phyloP scores from a whole-genome alignment of 2,329 filamentous ascomycete genomes.

The Diplodia scrobiculata region DNA sequence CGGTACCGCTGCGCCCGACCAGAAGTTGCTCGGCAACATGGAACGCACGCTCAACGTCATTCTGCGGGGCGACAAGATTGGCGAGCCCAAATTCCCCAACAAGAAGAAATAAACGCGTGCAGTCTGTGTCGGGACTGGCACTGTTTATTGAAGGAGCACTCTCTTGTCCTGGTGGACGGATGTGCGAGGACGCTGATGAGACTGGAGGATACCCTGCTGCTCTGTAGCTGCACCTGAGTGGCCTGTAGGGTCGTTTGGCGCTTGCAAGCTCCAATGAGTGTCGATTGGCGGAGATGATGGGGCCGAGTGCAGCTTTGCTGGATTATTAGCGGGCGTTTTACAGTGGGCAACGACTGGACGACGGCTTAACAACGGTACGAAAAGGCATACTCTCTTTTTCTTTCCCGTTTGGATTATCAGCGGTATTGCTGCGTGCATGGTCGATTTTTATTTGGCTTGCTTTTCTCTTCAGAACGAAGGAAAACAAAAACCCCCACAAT shows the following conservation, averaged over 20 bases:
- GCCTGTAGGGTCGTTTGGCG: not conserved
- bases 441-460: not conserved
- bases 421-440: conserved; percentile 10
- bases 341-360: conserved; percentile 5
- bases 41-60: conserved; percentile 86
- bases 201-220: conserved; percentile 14
- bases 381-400: conserved; percentile 3
- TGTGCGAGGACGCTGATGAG: not conserved
- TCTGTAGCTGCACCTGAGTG: conserved; percentile 8
- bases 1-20: conserved; percentile 75
- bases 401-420: not conserved
- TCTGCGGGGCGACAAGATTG: conserved; percentile 82
- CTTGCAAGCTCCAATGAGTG: not conserved
- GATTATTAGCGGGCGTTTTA: conserved; percentile 25
- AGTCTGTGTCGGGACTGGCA: not conserved
- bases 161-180: not conserved
- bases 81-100: conserved; percentile 73
- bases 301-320: conserved; percentile 5
- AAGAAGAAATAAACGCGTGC: conserved; percentile 59
- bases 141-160: not conserved
- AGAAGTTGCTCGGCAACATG: conserved; percentile 76
- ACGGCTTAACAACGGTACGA: conserved; percentile 3
- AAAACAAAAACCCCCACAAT: conserved; percentile 8
- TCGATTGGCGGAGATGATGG: not conserved
- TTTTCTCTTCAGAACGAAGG: not conserved